Evolutionary conservation across 257 asterid species (phyloP), one percentile per base, ranked within the genome.

Genomic region (Striga asiatica): DNA sequence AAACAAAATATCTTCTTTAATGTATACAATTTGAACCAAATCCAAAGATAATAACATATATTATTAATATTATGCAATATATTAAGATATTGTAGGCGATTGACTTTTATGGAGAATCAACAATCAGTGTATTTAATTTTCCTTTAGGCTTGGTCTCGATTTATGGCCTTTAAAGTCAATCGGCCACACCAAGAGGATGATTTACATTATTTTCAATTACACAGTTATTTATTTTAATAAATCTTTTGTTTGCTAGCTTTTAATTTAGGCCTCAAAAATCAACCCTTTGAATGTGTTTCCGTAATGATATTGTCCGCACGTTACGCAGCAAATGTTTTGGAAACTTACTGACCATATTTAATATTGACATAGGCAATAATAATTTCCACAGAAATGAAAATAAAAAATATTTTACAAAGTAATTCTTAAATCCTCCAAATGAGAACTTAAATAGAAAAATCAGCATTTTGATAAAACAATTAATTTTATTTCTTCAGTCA

Each of bases 71-170:
- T n/a, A n/a, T n/a, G n/a, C 6, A 35, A 11, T 35, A 35, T 35
- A 1, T 1, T 10, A 35, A 35, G 41, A 35, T 35, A 35, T 35
- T 35, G 54, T 38, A 37, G 23, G 51, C 2, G 31, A 53, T 35
- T 46, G 71, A 46, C 60, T 29, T 58, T 29, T 10, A n/a, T 64
- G n/a, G 14, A 13, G 42, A n/a, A 13, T 3, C 58, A 25, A 49
- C 50, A 71, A 46, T 55, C 64, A 22, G 8, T 69, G 23, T 32
- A 4, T 4, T 35, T 35, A 5, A 5, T 24, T 45, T 52, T 43
- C 0, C 25, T 1, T 51, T 57, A 51, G 22, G 63, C 14, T 49
- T 50, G 49, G 62, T 57, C 57, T 50, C 62, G 45, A 39, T 29
- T 50, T 24, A 32, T 28, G 55, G 37, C 43, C 55, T 32, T 10